Percentiles rank a stretch among this genome's conserved stretches.
Conservation (phyloP, 2,329 filamentous ascomycete genomes). For the Grosmannia serpens region DNA sequence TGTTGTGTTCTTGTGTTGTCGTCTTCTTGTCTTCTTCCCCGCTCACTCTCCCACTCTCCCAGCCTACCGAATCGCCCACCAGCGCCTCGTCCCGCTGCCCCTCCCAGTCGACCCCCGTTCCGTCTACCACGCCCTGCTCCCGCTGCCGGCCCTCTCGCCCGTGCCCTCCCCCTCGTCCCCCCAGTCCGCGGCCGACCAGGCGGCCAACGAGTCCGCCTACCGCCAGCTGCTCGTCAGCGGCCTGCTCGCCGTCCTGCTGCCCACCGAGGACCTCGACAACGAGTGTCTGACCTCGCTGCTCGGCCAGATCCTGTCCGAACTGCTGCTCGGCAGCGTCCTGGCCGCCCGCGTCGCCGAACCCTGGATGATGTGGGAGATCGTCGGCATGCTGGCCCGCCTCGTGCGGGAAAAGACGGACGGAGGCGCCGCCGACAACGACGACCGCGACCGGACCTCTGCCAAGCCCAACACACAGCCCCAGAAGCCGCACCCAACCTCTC, state of each 20-base stretch:
- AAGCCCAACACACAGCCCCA: too few relatives aligned
- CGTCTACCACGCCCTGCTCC: conserved; percentile 74
- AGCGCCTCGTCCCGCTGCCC: conserved; percentile 44
- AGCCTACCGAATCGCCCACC: conserved; percentile 65
- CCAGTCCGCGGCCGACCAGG: conserved; percentile 46
- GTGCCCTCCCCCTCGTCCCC: conserved; percentile 50
- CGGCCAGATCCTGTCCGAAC: conserved; percentile 77
- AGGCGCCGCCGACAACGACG: neutral
- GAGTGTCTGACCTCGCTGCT: conserved; percentile 73
- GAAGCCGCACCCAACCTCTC: neutral
- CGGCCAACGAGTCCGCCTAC: conserved; percentile 69
- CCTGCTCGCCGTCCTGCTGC: conserved; percentile 70
- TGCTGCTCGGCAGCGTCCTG: conserved; percentile 75
- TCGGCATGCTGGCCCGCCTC: conserved; percentile 56
- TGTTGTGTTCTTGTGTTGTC: neutral
- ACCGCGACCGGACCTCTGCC: neutral
- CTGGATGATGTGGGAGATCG: conserved; percentile 77
- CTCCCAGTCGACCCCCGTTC: conserved; percentile 51
- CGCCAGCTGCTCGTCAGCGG: conserved; percentile 80
- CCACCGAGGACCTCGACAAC: conserved; percentile 87
- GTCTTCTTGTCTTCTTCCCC: neutral
- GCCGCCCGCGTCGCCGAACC: conserved; percentile 73
- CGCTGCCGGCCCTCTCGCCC: conserved; percentile 70
- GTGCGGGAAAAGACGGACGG: conserved; percentile 17
- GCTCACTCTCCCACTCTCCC: conserved; percentile 3